phyloP scores from a whole-genome alignment of 306 rosid species.

The Astragalus membranaceus region DNA sequence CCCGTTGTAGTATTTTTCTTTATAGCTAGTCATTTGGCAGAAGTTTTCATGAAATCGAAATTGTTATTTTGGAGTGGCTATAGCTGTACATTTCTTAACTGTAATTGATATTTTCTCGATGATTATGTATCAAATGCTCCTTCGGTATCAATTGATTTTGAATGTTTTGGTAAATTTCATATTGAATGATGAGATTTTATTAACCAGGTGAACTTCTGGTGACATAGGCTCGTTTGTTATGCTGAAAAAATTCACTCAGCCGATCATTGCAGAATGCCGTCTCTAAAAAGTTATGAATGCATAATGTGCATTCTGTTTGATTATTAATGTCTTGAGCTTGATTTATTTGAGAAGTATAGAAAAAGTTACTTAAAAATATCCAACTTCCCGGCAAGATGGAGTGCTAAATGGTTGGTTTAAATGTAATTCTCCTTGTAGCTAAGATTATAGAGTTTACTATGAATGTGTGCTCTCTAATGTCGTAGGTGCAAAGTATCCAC shows the following conservation, averaged over 20 bases:
- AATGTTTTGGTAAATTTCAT: neutral
- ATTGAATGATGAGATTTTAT: neutral
- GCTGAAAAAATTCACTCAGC: neutral
- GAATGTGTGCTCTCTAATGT: no score
- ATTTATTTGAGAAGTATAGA: neutral
- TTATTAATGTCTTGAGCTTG: neutral
- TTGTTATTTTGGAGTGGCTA: conserved; percentile 22
- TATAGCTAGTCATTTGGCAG: no score
- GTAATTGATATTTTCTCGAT: conserved; percentile 22
- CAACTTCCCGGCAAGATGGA: neutral
- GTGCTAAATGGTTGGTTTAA: neutral
- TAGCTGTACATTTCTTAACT: conserved; percentile 30
- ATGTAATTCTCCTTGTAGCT: neutral
- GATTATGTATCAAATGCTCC: conserved; percentile 7
- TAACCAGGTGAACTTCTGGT: neutral
- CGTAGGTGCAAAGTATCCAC: no score
- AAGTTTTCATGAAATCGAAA: no score
- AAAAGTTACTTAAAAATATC: neutral
- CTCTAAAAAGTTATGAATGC: no score
- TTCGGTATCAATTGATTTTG: conserved; percentile 7
- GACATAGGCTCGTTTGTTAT: neutral
- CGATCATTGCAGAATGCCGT: neutral
- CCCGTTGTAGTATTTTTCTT: no score
- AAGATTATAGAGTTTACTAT: neutral
- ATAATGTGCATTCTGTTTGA: neutral